Conservation (phyloP, 2,329 filamentous ascomycete species). For the Fusarium sp. region DNA sequence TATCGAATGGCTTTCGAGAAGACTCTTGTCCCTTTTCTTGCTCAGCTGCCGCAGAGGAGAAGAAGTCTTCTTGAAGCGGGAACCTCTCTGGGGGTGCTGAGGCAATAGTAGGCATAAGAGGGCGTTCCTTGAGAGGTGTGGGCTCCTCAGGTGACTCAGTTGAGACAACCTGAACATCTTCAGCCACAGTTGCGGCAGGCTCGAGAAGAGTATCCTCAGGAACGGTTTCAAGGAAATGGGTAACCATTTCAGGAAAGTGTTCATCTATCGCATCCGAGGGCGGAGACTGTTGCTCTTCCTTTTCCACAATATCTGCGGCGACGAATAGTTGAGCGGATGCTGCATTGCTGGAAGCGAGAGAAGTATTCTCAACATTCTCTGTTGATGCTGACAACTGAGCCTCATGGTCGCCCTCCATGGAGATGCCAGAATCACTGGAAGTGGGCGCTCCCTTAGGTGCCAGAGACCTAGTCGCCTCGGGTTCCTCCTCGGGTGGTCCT, state of each 20-base stretch:
- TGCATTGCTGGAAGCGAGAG: background rate
- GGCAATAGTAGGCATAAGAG: constrained; percentile 15
- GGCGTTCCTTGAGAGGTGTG: constrained; percentile 10
- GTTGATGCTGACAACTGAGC: background rate
- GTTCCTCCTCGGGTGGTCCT: background rate
- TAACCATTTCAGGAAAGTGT: constrained; percentile 14
- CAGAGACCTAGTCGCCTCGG: background rate
- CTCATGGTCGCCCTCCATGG: constrained; percentile 32
- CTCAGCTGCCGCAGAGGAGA: constrained; percentile 8
- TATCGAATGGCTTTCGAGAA: constrained; percentile 25
- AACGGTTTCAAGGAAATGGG: constrained; percentile 35
- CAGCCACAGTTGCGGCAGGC: constrained; percentile 4
- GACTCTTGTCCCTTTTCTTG: constrained; percentile 29
- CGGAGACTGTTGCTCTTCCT: constrained; percentile 9
- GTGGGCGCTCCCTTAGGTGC: constrained; percentile 7
- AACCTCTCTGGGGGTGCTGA: constrained; percentile 36
- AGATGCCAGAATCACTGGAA: constrained; percentile 40
- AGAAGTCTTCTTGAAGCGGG: constrained; percentile 22
- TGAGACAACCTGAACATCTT: constrained; percentile 5
- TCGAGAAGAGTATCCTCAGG: constrained; percentile 35
- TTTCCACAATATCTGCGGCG: background rate
- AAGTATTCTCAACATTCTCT: constrained; percentile 10
- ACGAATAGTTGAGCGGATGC: background rate
- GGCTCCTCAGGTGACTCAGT: constrained; percentile 1
- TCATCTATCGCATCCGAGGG: constrained; percentile 4